Percentiles rank a stretch among this genome's conserved stretches.
Conservation (phyloP, 1,284 basidiomycete species). For the Chalciporus sp. region DNA sequence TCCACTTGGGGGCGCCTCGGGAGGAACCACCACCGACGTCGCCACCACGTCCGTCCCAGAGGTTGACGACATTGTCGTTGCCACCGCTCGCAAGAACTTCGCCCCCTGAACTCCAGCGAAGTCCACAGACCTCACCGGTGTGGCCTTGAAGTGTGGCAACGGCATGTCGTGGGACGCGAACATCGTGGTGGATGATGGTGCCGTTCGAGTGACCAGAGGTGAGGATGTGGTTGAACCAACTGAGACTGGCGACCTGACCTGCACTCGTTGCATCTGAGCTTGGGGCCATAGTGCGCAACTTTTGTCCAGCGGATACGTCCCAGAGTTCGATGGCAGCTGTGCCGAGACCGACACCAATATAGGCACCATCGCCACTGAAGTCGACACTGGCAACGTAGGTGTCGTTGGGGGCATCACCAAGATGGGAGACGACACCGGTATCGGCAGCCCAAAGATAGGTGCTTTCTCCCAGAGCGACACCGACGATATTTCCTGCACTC, state of each 20-base stretch:
- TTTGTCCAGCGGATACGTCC: conserved; percentile 83
- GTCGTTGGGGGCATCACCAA: conserved; percentile 77
- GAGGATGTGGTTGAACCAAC: conserved; percentile 86
- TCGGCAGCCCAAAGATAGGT: conserved; percentile 96
- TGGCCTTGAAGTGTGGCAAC: conserved; percentile 89
- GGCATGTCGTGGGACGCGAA: conserved; percentile 84
- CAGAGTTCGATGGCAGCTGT: conserved; percentile 93
- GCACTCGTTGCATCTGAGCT: conserved; percentile 28
- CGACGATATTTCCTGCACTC: conserved; percentile 85
- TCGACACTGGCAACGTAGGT: conserved; percentile 79
- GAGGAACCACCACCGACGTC: conserved; percentile 58
- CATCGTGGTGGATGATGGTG: conserved; percentile 93
- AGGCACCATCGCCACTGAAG: conserved; percentile 87
- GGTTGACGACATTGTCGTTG: conserved; percentile 96
- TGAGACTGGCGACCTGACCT: conserved; percentile 78
- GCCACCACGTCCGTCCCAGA: conserved; percentile 87
- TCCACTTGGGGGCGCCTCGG: conserved; percentile 80
- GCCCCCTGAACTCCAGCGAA: conserved; percentile 82
- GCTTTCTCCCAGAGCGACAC: conserved; percentile 81
- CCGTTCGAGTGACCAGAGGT: conserved; percentile 91
- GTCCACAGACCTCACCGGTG: conserved; percentile 85
- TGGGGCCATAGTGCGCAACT: conserved; percentile 84
- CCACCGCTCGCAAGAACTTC: conserved; percentile 92
- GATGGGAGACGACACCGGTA: conserved; percentile 77
- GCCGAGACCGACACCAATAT: conserved; percentile 86